Evolutionary conservation across 2,329 filamentous ascomycete genomes (phyloP), one percentile per base, ranked within the genome.

Genomic region (Colletotrichum endophyticum): DNA sequence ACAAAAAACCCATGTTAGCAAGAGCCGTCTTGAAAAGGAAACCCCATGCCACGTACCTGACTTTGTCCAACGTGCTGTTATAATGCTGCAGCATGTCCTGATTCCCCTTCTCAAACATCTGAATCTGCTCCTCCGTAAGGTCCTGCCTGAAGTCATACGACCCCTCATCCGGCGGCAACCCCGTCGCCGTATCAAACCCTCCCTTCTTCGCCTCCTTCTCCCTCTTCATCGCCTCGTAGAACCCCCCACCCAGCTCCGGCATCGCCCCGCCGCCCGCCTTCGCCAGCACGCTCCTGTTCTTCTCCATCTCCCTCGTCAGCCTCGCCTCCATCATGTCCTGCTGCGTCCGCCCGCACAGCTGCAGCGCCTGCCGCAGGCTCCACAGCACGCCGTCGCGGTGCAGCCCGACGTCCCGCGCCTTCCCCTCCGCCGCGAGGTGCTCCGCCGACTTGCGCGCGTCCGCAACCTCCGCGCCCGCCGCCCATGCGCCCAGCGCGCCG

Each of bases 61-160:
- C 95, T 90, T 99, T 97, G 84, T 96, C 94, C 83, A 99, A 88
- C n/a, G 95, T 96, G 86, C 94, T 95, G 85, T 98, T 95, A 84
- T 98, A 98, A 85, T 98, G 95, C 84, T 94, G 95, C 80, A 99
- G 89, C 93, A 99, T 96, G 78, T 95, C 93, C 84, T 96, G 93
- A 83, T 99, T 98, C 82, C 98, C 96, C 85, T 95, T 92, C 80
- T 96, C 96, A 86, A 99, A 99, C 83, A 98, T 91, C 84, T 98
- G 96, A 69, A 97, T 88, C 85, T 99, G 96, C 82, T 98, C 96
- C 27, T 93, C 89, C 22, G 94, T 95, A 77, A 98, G 87, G 78
- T 93, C 91, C 57, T 92, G 85, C 57, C 44, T 73, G 12, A 78
- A 78, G 30, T 80, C 75, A 32, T 81, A 78, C 32, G 77, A 32